phyloP scores from a whole-genome alignment of 75 land plant species.

The Ceratopteris richardii region DNA sequence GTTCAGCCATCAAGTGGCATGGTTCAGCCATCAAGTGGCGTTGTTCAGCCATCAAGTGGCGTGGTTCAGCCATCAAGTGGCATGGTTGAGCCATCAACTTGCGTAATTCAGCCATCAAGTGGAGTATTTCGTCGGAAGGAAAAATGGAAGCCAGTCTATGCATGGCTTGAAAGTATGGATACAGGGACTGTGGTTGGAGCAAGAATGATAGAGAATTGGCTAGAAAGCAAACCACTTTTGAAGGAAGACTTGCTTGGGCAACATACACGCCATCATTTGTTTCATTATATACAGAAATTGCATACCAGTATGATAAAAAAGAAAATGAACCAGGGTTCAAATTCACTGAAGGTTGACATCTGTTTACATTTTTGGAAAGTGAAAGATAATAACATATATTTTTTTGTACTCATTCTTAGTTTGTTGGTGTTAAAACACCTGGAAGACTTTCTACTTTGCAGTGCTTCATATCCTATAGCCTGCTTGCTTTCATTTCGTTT shows the following conservation, averaged over 20 bases:
- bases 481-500: too few species aligned
- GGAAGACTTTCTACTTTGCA: too few species aligned
- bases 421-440: too few species aligned
- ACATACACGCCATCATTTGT: constrained; percentile 71
- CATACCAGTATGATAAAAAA: constrained; percentile 62
- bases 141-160: constrained; percentile 80
- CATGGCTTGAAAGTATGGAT: constrained; percentile 77
- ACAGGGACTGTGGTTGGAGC: constrained; percentile 43
- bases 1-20: too few species aligned
- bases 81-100: too few species aligned
- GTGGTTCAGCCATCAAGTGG: too few species aligned
- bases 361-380: neutral
- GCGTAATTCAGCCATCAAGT: constrained; percentile 28
- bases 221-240: constrained; percentile 41
- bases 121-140: constrained; percentile 47
- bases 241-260: constrained; percentile 33
- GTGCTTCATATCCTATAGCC: too few species aligned
- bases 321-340: constrained; percentile 22
- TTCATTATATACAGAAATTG: constrained; percentile 73
- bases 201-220: constrained; percentile 60
- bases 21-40: too few species aligned
- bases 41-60: too few species aligned
- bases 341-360: neutral
- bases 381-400: too few species aligned
- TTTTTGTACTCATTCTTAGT: too few species aligned